These are phyloP conservation scores for Alternaria postmessia DNA, from an alignment of 2,329 filamentous ascomycete genomes.

Conservation along the genomic window DNA sequence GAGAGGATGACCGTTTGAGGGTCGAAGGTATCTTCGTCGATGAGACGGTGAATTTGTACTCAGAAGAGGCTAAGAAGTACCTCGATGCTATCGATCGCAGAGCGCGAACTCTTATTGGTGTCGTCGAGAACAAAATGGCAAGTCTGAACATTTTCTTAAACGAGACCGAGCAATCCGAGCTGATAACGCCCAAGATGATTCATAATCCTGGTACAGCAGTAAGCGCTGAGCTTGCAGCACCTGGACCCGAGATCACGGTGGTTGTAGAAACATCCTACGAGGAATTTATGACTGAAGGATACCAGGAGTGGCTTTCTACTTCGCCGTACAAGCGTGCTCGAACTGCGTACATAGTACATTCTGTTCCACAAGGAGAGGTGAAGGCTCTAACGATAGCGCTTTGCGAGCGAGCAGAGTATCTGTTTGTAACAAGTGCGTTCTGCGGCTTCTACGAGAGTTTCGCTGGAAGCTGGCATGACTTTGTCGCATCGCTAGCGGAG, in stretches of 20 bases:
- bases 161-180: not conserved
- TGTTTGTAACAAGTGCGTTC: conserved; percentile 38
- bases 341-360: conserved; percentile 40
- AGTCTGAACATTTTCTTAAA: not conserved
- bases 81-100: conserved; percentile 28
- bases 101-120: conserved; percentile 16
- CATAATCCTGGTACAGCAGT: conserved; percentile 44
- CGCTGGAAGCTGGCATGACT: conserved; percentile 28
- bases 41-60: conserved; percentile 53
- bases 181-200: conserved; percentile 27
- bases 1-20: conserved; percentile 40
- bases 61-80: conserved; percentile 25
- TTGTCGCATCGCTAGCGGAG: conserved; percentile 29
- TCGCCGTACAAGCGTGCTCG: conserved; percentile 31
- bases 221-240: conserved; percentile 26
- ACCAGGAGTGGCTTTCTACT: conserved; percentile 36
- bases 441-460: conserved; percentile 35
- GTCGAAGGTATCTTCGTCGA: conserved; percentile 62
- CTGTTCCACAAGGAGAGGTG: conserved; percentile 28
- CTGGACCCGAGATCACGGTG: conserved; percentile 38
- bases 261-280: conserved; percentile 34
- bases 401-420: conserved; percentile 27
- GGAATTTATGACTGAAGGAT: conserved; percentile 26
- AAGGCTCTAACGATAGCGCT: conserved; percentile 20
- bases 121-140: conserved; percentile 23